These are phyloP conservation scores for Aspergillus awamori DNA, from an alignment of 2,329 filamentous ascomycete genomes.

Conservation along the genomic window DNA sequence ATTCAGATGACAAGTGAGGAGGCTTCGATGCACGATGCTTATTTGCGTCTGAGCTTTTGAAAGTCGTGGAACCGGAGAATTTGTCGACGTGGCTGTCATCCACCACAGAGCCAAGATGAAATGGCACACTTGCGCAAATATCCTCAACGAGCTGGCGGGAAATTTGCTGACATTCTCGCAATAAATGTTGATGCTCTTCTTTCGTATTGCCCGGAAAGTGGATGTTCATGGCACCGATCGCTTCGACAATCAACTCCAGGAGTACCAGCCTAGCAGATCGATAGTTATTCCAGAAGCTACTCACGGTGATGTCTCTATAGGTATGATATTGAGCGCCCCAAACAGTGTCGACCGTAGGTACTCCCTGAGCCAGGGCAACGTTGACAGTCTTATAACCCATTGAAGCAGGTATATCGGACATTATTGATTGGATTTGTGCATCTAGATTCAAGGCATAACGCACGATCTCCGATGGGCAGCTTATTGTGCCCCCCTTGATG, in stretches of 20 bases:
- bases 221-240: not conserved
- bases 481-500: not conserved
- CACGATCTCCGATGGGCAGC: not conserved
- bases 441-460: not conserved
- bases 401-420: not conserved
- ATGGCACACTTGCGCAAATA: not conserved
- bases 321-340: not conserved
- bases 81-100: not conserved
- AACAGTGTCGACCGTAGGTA: not conserved
- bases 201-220: not conserved
- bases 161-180: not conserved
- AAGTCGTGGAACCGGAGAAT: not conserved
- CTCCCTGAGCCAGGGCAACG: not conserved
- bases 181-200: not conserved
- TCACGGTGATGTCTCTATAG: not conserved
- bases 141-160: not conserved
- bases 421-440: not conserved
- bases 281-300: conserved; percentile 8
- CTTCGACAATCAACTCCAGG: conserved; percentile 2
- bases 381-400: not conserved
- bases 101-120: not conserved
- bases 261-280: conserved; percentile 2
- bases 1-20: too few species aligned
- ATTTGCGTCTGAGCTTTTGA: too few species aligned
- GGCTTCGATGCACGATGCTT: too few species aligned